Percentiles rank a stretch among this genome's conserved stretches.
Conservation (phyloP, 305 asterid genomes). For the Fraxinus sp. region DNA sequence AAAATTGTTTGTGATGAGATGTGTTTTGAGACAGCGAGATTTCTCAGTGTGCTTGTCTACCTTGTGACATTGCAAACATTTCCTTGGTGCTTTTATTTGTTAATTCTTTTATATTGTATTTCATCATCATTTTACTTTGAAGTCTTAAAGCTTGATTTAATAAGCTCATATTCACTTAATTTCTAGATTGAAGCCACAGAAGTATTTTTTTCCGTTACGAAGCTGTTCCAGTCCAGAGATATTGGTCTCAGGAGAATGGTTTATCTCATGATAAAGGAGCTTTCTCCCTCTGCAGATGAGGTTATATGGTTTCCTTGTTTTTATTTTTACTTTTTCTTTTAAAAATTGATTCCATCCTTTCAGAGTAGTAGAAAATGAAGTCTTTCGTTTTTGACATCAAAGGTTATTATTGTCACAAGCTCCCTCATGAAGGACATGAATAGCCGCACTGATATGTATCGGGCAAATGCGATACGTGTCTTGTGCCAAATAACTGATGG, state of each 20-base stretch:
- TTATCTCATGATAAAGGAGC: slow-evolving; percentile 86
- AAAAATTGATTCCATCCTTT: slow-evolving; percentile 12
- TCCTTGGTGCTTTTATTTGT: not conserved
- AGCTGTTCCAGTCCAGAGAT: slow-evolving; percentile 91
- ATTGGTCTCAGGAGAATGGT: slow-evolving; percentile 94
- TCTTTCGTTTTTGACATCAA: slow-evolving; percentile 29
- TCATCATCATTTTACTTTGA: not conserved
- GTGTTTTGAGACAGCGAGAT: not conserved
- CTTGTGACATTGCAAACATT: not conserved
- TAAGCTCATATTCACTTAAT: slow-evolving; percentile 7
- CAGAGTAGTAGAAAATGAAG: slow-evolving; percentile 28
- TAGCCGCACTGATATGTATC: slow-evolving; percentile 93
- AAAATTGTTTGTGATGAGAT: not conserved
- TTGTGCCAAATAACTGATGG: slow-evolving; percentile 92
- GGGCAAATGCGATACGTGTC: slow-evolving; percentile 96
- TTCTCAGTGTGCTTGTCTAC: not conserved
- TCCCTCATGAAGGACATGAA: slow-evolving; percentile 98
- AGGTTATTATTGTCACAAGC: slow-evolving; percentile 97
- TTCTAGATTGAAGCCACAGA: slow-evolving; percentile 81
- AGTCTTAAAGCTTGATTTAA: not conserved
- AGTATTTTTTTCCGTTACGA: slow-evolving; percentile 93
- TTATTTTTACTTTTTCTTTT: not conserved
- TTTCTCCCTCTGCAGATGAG: slow-evolving; percentile 96
- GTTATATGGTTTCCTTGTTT: slow-evolving; percentile 35
- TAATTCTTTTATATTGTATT: not conserved